Evolutionary conservation across 208 protist species (phyloP), one percentile per base, ranked within the genome.

Genomic region (Phytomonas sp.): DNA sequence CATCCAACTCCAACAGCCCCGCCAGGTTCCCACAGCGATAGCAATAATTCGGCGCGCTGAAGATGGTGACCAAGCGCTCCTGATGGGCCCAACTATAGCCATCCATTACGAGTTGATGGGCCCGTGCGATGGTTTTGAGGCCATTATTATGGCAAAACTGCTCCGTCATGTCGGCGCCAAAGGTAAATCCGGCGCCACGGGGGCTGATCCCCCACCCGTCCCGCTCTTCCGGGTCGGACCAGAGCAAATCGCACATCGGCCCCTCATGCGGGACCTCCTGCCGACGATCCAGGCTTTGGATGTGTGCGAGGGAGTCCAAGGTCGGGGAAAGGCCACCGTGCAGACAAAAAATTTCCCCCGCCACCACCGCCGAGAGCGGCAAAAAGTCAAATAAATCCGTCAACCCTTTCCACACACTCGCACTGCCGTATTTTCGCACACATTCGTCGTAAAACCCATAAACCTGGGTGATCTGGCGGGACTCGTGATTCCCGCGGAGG

Each of bases 391-490:
- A 99, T 11, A 99, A 80, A 66, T 99, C 97, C 14, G 96, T 99
- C 71, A 98, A 98, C 40, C 87, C 63, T 71, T 97, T 98, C 98
- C 98, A 99, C 29, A 99, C 95, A 63, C 92, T 94, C 4, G 94
- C 87, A 65, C 81, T 97, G 40, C 97, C 98, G 74, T 99, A 99
- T 81, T 99, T 99, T 37, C 96, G 89, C 62, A 99, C 88, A 80
- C 98, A 99, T 73, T 99, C 98, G 63, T 99, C 98, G 78, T 99
- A 99, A 79, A 99, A 99, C 33, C 98, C 98, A 82, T 99, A 99
- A 26, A 99, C 97, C 78, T 99, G 97, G 64, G 98, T 99, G 67
- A 99, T 98, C 70, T 99, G 97, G 4, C 98, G 83, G 1, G 91
- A 98, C 76, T 99, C 98, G 78, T 99, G 98, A 77, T 99, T 99